Base-by-base conservation (phyloP, 805 yeast genomes). In the Metschnikowia arizonensis region DNA sequence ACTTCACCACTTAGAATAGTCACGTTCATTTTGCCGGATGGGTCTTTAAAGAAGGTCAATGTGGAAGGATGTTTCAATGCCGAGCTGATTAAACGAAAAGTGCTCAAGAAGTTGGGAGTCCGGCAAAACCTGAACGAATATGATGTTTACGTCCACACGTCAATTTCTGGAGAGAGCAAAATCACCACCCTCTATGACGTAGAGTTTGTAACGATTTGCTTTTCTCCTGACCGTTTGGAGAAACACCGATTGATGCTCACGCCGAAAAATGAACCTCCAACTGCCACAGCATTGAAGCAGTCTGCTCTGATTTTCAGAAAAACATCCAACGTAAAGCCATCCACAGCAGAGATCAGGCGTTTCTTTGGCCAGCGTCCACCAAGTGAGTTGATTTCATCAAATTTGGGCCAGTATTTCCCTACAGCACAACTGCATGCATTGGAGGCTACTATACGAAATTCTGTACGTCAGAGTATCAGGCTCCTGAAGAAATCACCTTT, bases 321-420 rank as follows among this genome's bases (percentile, higher is more conserved):
- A 28, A 40, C 47, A 35, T 47, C 49, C 8, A 52, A 49, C 23
- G 50, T 51, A n/a, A 57, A 56, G 33, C 54, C 49, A 2, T 39
- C 40, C 29, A 26, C 42, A 30, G 46, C 58, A 5, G 56, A 62
- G 2, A 49, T 76, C 55, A 70, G 78, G 46, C 73, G 69, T 45
- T 76, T 86, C 48, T 83, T 83, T 63, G 95, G 95, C 19, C 96
- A 88, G 62, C 74, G 99, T 58, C 99, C 99, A 5, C 90, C 98
- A 1, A 83, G 93, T 48, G 95, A 88, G 59, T 76, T 90, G 55
- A 93, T 91, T 49, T 87, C 97, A 1, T 82, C 90, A 1, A 88
- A 91, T 58, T 69, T 91, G 52, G 83, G 89, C 1, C 96, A 90
- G 51, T 91, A 87, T 62, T 93, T 93, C 72, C 99, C 99, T 0